Conservation (phyloP, 805 yeast genomes). For the Grigorovia humatica region DNA sequence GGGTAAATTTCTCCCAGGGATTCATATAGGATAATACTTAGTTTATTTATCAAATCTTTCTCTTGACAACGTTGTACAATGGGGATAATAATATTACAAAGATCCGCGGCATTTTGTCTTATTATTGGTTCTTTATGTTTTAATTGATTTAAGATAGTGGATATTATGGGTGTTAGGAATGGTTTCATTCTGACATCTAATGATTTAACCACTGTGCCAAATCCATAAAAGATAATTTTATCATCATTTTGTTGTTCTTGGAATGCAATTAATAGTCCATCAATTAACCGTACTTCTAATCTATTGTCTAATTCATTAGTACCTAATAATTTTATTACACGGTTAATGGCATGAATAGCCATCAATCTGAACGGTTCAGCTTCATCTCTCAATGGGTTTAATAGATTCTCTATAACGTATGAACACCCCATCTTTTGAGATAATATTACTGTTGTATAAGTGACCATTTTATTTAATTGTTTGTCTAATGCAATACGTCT, state of each 20-base stretch:
- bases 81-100: conserved; percentile 56
- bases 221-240: conserved; percentile 44
- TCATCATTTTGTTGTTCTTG: conserved; percentile 67
- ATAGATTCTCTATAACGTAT: conserved; percentile 45
- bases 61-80: conserved; percentile 57
- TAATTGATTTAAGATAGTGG: conserved; percentile 61
- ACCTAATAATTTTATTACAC: conserved; percentile 41
- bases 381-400: conserved; percentile 62
- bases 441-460: conserved; percentile 59
- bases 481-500: conserved; percentile 67
- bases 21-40: conserved; percentile 74
- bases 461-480: conserved; percentile 47
- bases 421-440: conserved; percentile 60
- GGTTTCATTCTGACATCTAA: conserved; percentile 59
- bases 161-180: conserved; percentile 59
- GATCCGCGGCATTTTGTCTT: conserved; percentile 77
- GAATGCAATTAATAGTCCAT: conserved; percentile 69
- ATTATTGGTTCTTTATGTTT: conserved; percentile 61
- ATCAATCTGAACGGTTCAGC: conserved; percentile 70
- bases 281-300: conserved; percentile 58
- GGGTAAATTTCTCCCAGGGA: conserved; percentile 92
- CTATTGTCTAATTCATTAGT: conserved; percentile 52
- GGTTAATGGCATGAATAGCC: conserved; percentile 63
- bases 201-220: conserved; percentile 52
- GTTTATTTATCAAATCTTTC: conserved; percentile 48